Evolutionary conservation across 1,139 yeast species (phyloP).

Genomic region (Pneumocystis murina): DNA sequence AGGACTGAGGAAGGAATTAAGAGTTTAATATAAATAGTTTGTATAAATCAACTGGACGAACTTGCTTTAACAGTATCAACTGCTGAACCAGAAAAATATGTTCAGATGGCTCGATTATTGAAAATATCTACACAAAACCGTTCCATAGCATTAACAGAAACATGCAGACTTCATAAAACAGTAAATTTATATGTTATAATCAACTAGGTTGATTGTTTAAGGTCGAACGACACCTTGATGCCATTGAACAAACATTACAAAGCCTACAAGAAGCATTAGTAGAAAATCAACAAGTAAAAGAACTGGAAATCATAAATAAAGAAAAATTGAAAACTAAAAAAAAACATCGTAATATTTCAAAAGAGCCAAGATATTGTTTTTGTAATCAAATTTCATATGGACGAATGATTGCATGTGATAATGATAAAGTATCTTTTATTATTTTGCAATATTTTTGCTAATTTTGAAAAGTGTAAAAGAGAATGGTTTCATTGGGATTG

Average conservation of each 20-base stretch:
- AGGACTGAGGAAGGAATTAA: no score
- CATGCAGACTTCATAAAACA: neutral
- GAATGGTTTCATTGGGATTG: constrained; percentile 2
- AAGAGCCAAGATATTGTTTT: neutral
- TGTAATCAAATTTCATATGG: neutral
- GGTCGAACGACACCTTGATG: neutral
- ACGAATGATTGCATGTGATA: constrained; percentile 1
- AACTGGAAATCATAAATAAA: neutral
- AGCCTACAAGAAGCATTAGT: neutral
- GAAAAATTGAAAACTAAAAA: neutral
- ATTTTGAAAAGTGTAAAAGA: neutral
- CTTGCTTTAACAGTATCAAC: neutral
- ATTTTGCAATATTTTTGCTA: neutral
- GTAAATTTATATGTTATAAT: neutral
- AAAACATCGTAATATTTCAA: neutral
- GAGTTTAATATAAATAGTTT: neutral
- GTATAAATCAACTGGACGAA: neutral
- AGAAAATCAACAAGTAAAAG: neutral
- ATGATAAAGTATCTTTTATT: neutral
- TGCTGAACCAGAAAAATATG: neutral
- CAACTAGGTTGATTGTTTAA: neutral
- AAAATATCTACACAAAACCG: neutral
- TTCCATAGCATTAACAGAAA: neutral
- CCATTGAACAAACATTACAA: neutral
- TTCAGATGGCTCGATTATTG: neutral